Evolutionary conservation across 371 early-diverging fungal genomes (phyloP), one percentile per base, ranked within the genome.

Genomic region (Rhizopus sp.): DNA sequence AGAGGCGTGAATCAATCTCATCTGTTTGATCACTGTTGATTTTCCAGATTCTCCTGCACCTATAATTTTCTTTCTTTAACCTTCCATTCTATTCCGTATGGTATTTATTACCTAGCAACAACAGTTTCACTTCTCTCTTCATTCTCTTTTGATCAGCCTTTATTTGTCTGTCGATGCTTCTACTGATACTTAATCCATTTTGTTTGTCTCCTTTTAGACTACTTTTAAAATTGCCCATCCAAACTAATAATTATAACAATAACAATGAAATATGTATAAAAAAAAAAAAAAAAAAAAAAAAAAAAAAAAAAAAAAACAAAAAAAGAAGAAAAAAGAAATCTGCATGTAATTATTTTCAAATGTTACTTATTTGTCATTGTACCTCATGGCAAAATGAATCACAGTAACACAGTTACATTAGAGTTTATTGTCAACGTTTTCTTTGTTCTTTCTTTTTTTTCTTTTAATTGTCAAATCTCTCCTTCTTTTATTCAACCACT

Each of bases 31-130:
- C 32, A 97, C 92, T 17, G 98, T 97, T 53, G 92, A 90, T 74
- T 97, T 97, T 29, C 98, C 98, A 4, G 96, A 95, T 78, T 97
- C 98, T 38, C 98, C 98, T 16, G 96, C 95, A 49, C 98, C 96
- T 95, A 59, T 47, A 39, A 10, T 7, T n/a, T 15, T 17, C 31
- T 32, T 30, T 23, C 23, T 23, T 23, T 23, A 23, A 2, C 23
- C 23, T 23, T 23, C 23, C 2, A n/a, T 2, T 23, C 23, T 23
- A 2, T 23, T 23, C 2, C 23, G 0, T 23, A 23, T 23, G 23
- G 23, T 23, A 7, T n/a, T 34, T 10, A 30, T 63, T 78, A 91
- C 93, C 95, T 13, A 96, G 75, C 53, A 96, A 71, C 13, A 96
- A 76, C 76, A 95, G 83, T 79, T 96, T 96, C 45, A 94, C 88